Base-by-base conservation (phyloP, 192 early-diverging fungal species). In the Coemansia sp. region DNA sequence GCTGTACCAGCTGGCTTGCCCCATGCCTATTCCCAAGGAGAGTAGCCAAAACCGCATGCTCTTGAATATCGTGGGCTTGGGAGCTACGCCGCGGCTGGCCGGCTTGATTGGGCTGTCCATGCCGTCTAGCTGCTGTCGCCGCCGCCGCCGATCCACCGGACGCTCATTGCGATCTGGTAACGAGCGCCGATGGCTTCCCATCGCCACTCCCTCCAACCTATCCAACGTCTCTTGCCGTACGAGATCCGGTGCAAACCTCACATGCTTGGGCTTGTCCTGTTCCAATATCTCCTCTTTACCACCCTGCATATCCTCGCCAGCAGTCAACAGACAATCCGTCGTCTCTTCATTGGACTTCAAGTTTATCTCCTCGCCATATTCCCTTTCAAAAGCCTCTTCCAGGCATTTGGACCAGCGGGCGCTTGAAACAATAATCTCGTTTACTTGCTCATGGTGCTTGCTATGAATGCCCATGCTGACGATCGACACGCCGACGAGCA, bases 1-100 rank as follows among this genome's bases (percentile, higher is more conserved):
- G 16, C 63, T 60, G 52, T 78, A 78, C 75, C 75, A 78, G 2
- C 59, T 61, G 0, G 68, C 75, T 18, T 78, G 75, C 1, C 75
- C 75, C 1, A 56, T 10, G 0, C 75, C 75, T 4, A 71, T 46
- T 1, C 75, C 75, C 8, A 68, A 23, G 0, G 68, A 66, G 3
- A 78, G 44, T 10, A 78, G 54, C 60, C 75, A 78, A 50, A 78
- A 64, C 40, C 64, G 56, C 61, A 51, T 62, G 49, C 60, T 71
- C 21, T 38, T 14, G 14, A 58, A 11, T 34, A 34, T 34, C 18
- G 37, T 58, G 16, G 44, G 15, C 14, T 41, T n/a, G 14, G 4
- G 12, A 3, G 5, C 57, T 3, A 3, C 14, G 2, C 11, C 5
- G 17, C 9, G n/a, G 50, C 34, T 37, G 17, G 17, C 39, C 21